Percentiles rank a stretch among this genome's conserved stretches.
Conservation (phyloP, 1,284 basidiomycete species). For the Rhodotorula sp. region DNA sequence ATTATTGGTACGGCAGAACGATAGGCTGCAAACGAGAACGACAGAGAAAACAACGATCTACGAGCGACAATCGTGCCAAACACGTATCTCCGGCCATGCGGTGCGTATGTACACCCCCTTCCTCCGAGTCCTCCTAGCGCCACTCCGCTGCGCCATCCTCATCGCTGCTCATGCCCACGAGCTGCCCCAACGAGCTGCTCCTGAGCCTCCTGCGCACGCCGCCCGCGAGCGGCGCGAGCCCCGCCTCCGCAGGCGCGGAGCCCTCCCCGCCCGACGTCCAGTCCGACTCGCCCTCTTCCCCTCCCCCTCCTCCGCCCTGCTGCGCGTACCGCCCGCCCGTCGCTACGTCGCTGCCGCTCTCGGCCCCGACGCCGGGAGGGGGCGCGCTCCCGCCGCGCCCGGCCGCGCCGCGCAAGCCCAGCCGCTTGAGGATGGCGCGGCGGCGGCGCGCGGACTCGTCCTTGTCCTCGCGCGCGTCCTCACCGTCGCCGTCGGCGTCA, state of each 20-base stretch:
- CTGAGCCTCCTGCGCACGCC: not conserved
- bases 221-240: not conserved
- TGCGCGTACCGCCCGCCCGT: not conserved
- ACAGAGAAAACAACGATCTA: no score
- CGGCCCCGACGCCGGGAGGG: not conserved
- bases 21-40: no score
- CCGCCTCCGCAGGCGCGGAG: not conserved
- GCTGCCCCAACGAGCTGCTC: not conserved
- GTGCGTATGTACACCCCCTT: no score
- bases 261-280: constrained; percentile 14
- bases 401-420: constrained; percentile 5
- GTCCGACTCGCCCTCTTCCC: constrained; percentile 9
- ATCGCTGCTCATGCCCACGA: not conserved
- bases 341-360: not conserved
- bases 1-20: no score
- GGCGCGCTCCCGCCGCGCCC: not conserved
- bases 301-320: not conserved
- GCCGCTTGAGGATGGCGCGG: constrained; percentile 20
- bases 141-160: not conserved
- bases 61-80: no score
- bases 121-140: no score
- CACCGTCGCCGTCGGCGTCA: not conserved
- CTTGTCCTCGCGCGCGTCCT: not conserved
- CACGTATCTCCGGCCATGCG: no score
- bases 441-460: constrained; percentile 15